Evolutionary conservation across 768 basidiomycete genomes (phyloP).

Genomic region (Tylopilus intermedius): DNA sequence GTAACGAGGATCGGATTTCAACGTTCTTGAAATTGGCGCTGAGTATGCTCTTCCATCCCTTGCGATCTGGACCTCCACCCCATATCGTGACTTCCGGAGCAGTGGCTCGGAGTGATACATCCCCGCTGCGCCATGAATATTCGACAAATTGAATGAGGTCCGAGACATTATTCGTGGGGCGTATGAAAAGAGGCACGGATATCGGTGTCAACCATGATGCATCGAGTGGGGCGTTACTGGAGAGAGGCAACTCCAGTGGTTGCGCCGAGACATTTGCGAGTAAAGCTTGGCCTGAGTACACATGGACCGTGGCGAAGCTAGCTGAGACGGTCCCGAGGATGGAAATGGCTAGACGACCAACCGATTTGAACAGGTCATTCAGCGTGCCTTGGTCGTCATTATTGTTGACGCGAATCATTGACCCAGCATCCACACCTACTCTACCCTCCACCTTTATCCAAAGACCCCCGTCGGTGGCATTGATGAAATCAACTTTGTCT

Average conservation of each 20-base stretch:
- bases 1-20: conserved; percentile 42
- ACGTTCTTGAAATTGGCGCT: conserved; percentile 41
- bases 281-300: conserved; percentile 39
- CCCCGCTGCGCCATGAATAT: conserved; percentile 55
- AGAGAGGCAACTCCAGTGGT: conserved; percentile 54
- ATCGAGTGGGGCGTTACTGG: conserved; percentile 33
- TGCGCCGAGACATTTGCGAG: conserved; percentile 47
- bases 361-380: conserved; percentile 52
- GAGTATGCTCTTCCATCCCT: conserved; percentile 44
- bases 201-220: conserved; percentile 55
- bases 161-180: conserved; percentile 49
- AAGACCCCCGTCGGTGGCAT: conserved; percentile 56
- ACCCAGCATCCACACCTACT: conserved; percentile 66
- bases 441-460: conserved; percentile 55
- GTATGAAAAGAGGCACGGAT: conserved; percentile 45
- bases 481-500: conserved; percentile 56
- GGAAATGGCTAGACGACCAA: conserved; percentile 65
- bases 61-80: conserved; percentile 44
- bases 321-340: conserved; percentile 54
- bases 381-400: conserved; percentile 41
- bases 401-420: conserved; percentile 51
- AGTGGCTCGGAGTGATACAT: conserved; percentile 40
- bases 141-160: conserved; percentile 47
- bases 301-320: conserved; percentile 44
- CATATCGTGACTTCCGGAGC: conserved; percentile 42